phyloP scores from a whole-genome alignment of 192 early-diverging fungal species.

The Coemansia sp. region DNA sequence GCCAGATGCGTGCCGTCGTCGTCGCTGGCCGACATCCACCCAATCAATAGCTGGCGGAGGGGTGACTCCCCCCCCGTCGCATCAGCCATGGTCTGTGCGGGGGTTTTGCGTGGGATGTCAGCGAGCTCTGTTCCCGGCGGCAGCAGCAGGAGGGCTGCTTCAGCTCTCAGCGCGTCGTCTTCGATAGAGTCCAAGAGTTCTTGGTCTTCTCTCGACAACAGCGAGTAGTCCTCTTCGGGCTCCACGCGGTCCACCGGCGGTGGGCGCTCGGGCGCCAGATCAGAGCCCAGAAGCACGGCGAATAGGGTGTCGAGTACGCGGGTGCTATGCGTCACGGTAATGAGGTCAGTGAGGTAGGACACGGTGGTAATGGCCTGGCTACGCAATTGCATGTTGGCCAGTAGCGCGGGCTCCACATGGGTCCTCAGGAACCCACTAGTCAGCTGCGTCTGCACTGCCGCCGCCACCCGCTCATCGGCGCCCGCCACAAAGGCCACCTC shows the following conservation, averaged over 20 bases:
- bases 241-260: not conserved
- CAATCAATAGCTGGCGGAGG: conserved; percentile 31
- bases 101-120: not conserved
- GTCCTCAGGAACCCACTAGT: conserved; percentile 36
- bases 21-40: conserved; percentile 48
- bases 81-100: not conserved
- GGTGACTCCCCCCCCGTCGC: not conserved
- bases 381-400: conserved; percentile 15
- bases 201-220: conserved; percentile 35
- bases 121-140: conserved; percentile 15
- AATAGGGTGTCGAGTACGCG: conserved; percentile 44
- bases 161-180: conserved; percentile 44
- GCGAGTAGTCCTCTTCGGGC: not conserved
- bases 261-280: conserved; percentile 31
- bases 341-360: conserved; percentile 40
- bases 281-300: conserved; percentile 33
- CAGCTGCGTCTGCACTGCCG: conserved; percentile 40
- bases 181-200: conserved; percentile 38
- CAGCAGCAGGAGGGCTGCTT: conserved; percentile 36
- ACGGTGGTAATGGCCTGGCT: conserved; percentile 44
- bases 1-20: conserved; percentile 51
- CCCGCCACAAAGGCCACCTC: conserved; percentile 22
- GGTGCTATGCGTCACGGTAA: conserved; percentile 32
- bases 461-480: conserved; percentile 8
- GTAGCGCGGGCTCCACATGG: conserved; percentile 37